Base-by-base conservation (phyloP, 2,329 filamentous ascomycete species). In the Aspergillus pseudotamarii region DNA sequence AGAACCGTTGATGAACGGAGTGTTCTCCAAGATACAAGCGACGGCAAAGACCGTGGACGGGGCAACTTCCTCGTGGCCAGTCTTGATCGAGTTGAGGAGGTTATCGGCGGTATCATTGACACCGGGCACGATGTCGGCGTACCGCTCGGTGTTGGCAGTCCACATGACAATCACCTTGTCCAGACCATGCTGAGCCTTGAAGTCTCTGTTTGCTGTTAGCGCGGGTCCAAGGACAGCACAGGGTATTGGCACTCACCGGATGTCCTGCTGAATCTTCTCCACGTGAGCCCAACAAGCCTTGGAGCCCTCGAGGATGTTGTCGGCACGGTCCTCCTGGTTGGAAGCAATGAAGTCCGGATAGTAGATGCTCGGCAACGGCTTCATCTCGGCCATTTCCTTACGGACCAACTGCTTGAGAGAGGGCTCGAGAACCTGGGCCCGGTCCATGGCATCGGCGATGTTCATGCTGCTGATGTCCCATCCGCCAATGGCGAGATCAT, bases 281-380 rank as follows among this genome's bases (percentile, higher is more conserved):
- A 99, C 92, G 76, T 99, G 95, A 62, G 88, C 93, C 81, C 83
- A 89, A 78, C 84, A 93, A 68, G 94, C 94, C 83, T 95, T 96
- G 80, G 84, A 86, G 58, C 95, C 95, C 66, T 91, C 83, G 56
- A 98, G 80, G 67, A 96, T 75, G 74, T 99, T 98, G 82, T 99
- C 93, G 69, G 94, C 95, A 74, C 95, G 91, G 75, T 94, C 93
- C 80, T 95, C 94, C 83, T 99, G 95, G 84, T 99, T 99, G 77
- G 95, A 92, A 69, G 95, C 95, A 76, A 99, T 99, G 85, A 99
- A 99, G 81, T 98, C 95, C 1, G 95, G 95, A 80, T 99, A 99
- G 87, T 99, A 99, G 82, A 98, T 91, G 80, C 91, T 94, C 28
- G 93, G 94, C 67, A 98, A 87, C 34, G 95, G 95, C 72, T 90